These are phyloP conservation scores for Aquilaria malaccensis DNA, from an alignment of 345 rosid genomes.

Conservation along the genomic window DNA sequence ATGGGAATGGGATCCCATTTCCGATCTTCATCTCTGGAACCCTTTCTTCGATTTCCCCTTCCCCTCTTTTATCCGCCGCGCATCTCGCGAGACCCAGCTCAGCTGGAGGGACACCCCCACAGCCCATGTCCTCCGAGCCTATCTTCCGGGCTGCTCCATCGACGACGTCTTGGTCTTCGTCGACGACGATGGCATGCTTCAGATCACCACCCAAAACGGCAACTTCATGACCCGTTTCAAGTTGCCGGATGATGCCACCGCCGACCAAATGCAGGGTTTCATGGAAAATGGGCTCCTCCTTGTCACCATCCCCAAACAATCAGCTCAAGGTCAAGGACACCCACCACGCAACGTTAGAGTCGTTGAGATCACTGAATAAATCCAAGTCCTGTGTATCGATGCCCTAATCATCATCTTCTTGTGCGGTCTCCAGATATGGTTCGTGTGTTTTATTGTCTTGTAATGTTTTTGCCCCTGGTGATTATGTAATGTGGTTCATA, in stretches of 20 bases:
- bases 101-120: conserved; percentile 10
- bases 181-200: conserved; percentile 10
- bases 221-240: conserved; percentile 12
- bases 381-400: not conserved
- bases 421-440: too few species aligned
- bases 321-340: not conserved
- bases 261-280: conserved; percentile 7
- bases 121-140: conserved; percentile 9
- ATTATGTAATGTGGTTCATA: too few species aligned
- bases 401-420: not conserved
- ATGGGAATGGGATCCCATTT: conserved; percentile 1
- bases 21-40: conserved; percentile 6
- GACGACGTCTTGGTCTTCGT: conserved; percentile 12
- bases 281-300: conserved; percentile 12
- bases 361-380: conserved; percentile 10
- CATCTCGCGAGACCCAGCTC: not conserved
- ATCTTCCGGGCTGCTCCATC: conserved; percentile 3
- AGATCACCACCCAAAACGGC: conserved; percentile 7
- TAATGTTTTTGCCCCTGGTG: too few species aligned
- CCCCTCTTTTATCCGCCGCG: not conserved
- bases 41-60: not conserved
- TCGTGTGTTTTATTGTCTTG: too few species aligned
- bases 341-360: conserved; percentile 3
- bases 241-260: conserved; percentile 11
- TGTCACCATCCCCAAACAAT: conserved; percentile 7